Base-by-base conservation (phyloP, 2,329 filamentous ascomycete species). In the Ophiostoma pallidulum region DNA sequence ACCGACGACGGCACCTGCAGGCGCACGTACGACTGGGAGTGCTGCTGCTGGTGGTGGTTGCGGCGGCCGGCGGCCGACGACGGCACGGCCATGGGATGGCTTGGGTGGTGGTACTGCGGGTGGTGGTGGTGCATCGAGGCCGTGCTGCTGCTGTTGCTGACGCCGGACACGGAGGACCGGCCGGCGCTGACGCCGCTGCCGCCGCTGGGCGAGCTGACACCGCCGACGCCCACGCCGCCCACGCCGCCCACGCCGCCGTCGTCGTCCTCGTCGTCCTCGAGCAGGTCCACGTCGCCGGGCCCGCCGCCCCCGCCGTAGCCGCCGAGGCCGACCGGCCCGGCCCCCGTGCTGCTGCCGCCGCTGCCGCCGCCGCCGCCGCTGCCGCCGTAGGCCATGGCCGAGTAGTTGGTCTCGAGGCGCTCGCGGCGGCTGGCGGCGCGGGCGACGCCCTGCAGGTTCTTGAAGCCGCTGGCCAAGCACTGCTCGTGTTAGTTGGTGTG, bases 381-480 rank as follows among this genome's bases (percentile, higher is more conserved):
- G 68, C 85, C 77, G 60, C n/a, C n/a, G 79, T 82, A 67, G 78
- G 67, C 77, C 75, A 71, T 77, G 77, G 65, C 66, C 69, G 64
- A 65, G 14, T 54, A 49, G 59, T 66, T 65, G 28, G 65, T 66
- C 64, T 74, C 74, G 56, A 77, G 66, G 51, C 77, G 77, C 67
- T 80, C 81, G 58, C 81, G 81, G 54, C 81, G 78, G 50, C 77
- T 72, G 49, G 76, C 78, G 48, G 81, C 75, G 52, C 84, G 78
- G 54, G 80, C 74, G 45, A 80, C 77, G 57, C 80, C 79, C 61
- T 84, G 81, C 49, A 92, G 74, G 64, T 86, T 89, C 68, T 89
- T 91, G 57, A 91, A 70, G 31, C 87, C 86, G 60, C 84, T 85
- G 62, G 84, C 81, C 80, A 92, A 86, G 66, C 84, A 88, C 86